These are phyloP conservation scores for Plenodomus biglobosus DNA, from an alignment of 2,329 filamentous ascomycete genomes.

Conservation along the genomic window DNA sequence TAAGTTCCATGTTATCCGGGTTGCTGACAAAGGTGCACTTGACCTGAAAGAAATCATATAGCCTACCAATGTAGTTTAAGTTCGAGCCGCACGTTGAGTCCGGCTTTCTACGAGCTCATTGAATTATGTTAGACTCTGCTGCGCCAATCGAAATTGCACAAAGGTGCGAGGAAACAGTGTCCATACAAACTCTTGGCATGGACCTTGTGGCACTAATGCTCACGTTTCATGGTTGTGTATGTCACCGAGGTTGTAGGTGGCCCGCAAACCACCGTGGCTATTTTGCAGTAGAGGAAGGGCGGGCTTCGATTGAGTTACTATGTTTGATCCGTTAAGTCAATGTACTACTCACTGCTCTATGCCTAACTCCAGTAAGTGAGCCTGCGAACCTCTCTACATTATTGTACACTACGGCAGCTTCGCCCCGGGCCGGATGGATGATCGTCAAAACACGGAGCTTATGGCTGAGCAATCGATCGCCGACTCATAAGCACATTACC, in stretches of 20 bases:
- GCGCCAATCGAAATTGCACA: conserved; percentile 15
- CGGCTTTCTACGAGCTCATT: conserved; percentile 24
- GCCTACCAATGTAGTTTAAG: conserved; percentile 28
- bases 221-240: conserved; percentile 14
- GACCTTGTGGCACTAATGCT: not conserved
- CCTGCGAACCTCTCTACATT: conserved; percentile 49
- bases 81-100: conserved; percentile 27
- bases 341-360: conserved; percentile 19
- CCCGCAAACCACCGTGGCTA: conserved; percentile 15
- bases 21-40: too few species aligned
- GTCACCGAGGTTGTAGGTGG: conserved; percentile 17
- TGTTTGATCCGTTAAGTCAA: conserved; percentile 28
- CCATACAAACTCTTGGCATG: not conserved
- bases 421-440: conserved; percentile 40
- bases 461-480: conserved; percentile 28
- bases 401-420: conserved; percentile 56
- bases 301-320: conserved; percentile 13
- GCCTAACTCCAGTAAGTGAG: conserved; percentile 5
- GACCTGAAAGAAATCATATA: conserved; percentile 21
- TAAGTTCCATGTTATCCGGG: too few species aligned
- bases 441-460: conserved; percentile 24
- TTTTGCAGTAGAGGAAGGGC: conserved; percentile 9
- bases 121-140: conserved; percentile 11
- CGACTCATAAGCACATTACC: conserved; percentile 19
- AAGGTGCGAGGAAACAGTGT: conserved; percentile 16